Evolutionary conservation across 257 asterid species (phyloP), one percentile per base, ranked within the genome.

Genomic region (Gentiana dahurica): DNA sequence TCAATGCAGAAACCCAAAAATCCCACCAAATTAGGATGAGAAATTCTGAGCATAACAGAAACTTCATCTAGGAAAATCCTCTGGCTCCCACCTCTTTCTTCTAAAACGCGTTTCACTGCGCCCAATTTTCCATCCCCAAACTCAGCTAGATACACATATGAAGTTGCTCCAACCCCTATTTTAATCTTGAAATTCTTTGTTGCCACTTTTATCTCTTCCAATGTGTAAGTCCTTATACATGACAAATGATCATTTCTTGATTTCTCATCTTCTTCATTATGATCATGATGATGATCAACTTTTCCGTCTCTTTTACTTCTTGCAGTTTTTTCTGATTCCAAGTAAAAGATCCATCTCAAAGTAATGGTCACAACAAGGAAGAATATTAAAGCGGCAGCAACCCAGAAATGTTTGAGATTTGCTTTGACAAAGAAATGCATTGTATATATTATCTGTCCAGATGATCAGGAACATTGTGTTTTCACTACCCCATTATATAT

Each of bases 51-150:
- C 82, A 86, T 70, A 67, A 86, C 95, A 0, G 95, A 86, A 37
- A 83, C 86, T 71, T 86, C 95, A 69, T 86, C 94, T 66, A 81
- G 75, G 68, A 86, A 83, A 82, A 86, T 77, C 61, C 81, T 83
- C 61, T 76, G 81, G 73, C 82, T 79, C 11, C 94, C 95, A 7
- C 95, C 94, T 54, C 85, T 83, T 72, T 81, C 84, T 68, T 73
- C 77, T 81, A 86, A 60, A 2, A 86, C 83, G 1, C 95, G 75
- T 53, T 86, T 86, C 44, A 86, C 90, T 0, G 95, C 91, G 0
- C 94, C 95, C 6, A 81, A 66, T 36, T 65, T 70, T 7, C 88
- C 88, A 32, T 79, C 86, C 1, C 77, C 81, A 33, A 86, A 77
- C 70, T 81, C 86, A 0, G 94, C 95, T 10, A 83, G 86, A 66